These are phyloP conservation scores for Irpex sp. DNA, from an alignment of 1,284 basidiomycete genomes.

Conservation along the genomic window DNA sequence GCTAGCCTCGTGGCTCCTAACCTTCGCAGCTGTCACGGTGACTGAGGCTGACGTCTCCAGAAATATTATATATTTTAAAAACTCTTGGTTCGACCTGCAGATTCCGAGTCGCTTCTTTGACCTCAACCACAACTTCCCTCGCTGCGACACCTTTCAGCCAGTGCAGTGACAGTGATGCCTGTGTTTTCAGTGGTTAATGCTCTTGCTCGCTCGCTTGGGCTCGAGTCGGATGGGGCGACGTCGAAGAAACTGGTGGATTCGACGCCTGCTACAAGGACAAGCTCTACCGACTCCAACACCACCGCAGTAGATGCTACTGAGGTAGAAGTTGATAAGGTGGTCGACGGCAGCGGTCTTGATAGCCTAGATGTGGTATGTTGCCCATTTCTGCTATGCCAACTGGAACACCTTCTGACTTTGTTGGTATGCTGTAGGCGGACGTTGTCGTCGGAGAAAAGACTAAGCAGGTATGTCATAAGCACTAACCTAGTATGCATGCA, in stretches of 20 bases:
- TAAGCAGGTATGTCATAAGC: too few species aligned
- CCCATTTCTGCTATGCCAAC: too few species aligned
- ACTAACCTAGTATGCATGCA: too few species aligned
- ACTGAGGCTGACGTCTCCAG: background rate
- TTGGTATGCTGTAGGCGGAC: too few species aligned
- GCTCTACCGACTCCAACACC: background rate
- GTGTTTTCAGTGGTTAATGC: conserved; percentile 1
- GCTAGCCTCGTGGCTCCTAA: background rate
- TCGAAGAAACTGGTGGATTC: background rate
- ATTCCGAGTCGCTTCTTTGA: background rate
- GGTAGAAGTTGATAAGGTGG: conserved; percentile 2
- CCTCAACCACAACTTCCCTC: background rate
- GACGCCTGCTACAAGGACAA: background rate
- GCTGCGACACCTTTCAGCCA: background rate
- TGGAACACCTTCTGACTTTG: too few species aligned
- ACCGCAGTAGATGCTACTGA: background rate
- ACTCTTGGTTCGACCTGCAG: background rate
- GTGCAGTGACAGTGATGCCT: background rate
- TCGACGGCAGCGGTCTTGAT: background rate
- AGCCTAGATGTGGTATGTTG: background rate
- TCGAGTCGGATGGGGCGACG: background rate
- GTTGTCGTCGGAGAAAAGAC: too few species aligned
- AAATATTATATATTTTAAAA: background rate
- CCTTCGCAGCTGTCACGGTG: too few species aligned
- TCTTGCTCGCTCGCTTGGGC: background rate